Conservation (phyloP, 2,329 filamentous ascomycete genomes). For the Pseudogymnoascus sp. region DNA sequence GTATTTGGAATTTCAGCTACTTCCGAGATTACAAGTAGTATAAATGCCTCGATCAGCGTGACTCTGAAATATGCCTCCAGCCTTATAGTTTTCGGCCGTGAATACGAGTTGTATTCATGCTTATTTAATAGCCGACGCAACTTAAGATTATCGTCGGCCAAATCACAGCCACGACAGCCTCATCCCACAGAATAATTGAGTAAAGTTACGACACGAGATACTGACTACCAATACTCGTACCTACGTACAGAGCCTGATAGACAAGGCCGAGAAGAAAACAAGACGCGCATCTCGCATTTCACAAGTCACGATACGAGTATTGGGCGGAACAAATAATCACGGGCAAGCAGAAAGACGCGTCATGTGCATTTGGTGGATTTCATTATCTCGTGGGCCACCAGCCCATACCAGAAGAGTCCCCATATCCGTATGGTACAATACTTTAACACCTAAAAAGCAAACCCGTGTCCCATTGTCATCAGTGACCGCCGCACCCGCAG, state of each 20-base stretch:
- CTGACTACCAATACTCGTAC: neutral
- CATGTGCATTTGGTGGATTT: slow-evolving; percentile 14
- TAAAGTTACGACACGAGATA: neutral
- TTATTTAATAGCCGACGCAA: neutral
- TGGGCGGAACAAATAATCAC: neutral
- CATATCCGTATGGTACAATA: slow-evolving; percentile 26
- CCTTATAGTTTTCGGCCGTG: neutral
- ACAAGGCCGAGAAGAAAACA: neutral
- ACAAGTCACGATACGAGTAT: neutral
- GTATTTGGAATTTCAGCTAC: neutral
- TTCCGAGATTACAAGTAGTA: neutral
- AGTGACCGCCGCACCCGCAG: slow-evolving; percentile 9
- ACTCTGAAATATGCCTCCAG: neutral
- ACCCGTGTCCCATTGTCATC: slow-evolving; percentile 21
- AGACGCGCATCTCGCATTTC: neutral
- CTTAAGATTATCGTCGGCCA: neutral
- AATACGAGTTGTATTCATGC: neutral
- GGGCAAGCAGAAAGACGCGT: neutral
- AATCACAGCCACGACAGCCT: neutral
- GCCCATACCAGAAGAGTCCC: slow-evolving; percentile 21
- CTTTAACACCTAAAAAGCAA: slow-evolving; percentile 23
- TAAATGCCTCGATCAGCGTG: neutral
- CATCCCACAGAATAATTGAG: neutral
- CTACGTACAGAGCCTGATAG: neutral
- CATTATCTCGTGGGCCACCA: slow-evolving; percentile 17